Evolutionary conservation across 208 protist species (phyloP).

Genomic region (Trypanosoma cruzi): DNA sequence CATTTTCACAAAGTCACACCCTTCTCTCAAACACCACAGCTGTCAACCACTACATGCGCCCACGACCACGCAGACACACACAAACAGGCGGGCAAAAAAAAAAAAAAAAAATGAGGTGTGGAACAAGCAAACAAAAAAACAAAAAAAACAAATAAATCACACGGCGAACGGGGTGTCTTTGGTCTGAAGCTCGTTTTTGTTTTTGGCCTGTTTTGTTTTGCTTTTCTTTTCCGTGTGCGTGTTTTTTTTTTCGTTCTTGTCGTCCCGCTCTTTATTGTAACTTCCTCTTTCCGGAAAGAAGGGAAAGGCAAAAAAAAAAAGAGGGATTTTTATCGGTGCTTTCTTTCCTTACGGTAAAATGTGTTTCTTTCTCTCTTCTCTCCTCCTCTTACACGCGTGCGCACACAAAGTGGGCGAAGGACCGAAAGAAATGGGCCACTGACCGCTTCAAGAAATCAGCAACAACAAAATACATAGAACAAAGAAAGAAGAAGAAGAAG

Average conservation of each 20-base stretch:
- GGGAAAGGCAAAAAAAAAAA: too few relatives aligned
- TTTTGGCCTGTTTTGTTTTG: neutral
- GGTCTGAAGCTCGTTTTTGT: neutral
- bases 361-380: neutral
- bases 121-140: neutral
- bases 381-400: too few relatives aligned
- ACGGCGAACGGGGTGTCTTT: neutral
- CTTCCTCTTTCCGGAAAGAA: too few relatives aligned
- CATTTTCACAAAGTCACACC: slow-evolving; percentile 3
- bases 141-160: slow-evolving; percentile 7
- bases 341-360: too few relatives aligned
- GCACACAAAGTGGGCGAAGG: neutral
- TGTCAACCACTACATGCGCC: neutral
- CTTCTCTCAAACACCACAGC: neutral
- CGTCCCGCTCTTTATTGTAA: too few relatives aligned
- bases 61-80: neutral
- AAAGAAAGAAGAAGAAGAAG: slow-evolving; percentile 11
- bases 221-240: neutral
- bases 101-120: neutral
- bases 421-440: neutral
- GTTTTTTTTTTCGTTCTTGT: too few relatives aligned
- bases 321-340: too few relatives aligned
- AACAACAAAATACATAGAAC: slow-evolving; percentile 18
- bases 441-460: neutral
- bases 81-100: neutral